phyloP scores from a whole-genome alignment of 768 basidiomycete genomes.

The Tylopilus balloui region DNA sequence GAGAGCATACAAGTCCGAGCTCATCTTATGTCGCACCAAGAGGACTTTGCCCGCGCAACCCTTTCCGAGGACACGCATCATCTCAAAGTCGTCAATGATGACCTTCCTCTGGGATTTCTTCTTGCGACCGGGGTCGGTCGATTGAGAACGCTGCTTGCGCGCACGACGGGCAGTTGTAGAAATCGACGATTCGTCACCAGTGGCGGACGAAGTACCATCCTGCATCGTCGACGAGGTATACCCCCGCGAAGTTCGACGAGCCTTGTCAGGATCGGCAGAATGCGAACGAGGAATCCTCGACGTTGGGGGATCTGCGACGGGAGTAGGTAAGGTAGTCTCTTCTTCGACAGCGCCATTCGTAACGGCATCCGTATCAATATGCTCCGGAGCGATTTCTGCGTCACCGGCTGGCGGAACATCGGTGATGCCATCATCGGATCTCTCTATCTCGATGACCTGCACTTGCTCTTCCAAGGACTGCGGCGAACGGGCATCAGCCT shows the following conservation, averaged over 20 bases:
- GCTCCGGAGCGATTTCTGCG: conserved; percentile 6
- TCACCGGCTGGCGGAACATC: conserved; percentile 12
- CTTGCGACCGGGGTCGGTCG: conserved; percentile 46
- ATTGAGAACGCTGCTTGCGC: conserved; percentile 53
- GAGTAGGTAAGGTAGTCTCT: conserved; percentile 34
- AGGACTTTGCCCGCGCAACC: conserved; percentile 97
- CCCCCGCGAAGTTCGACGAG: conserved; percentile 52
- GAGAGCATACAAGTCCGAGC: conserved; percentile 76
- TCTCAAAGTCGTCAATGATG: conserved; percentile 88
- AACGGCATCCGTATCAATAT: conserved; percentile 21
- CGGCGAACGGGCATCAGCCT: background rate
- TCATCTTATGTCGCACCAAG: conserved; percentile 77
- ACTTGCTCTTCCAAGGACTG: conserved; percentile 5
- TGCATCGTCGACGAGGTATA: conserved; percentile 51
- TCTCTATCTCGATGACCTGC: conserved; percentile 22
- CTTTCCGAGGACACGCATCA: conserved; percentile 94
- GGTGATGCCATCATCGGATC: conserved; percentile 18
- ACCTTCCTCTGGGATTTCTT: conserved; percentile 64
- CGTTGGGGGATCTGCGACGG: conserved; percentile 34
- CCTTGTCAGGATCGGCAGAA: conserved; percentile 72
- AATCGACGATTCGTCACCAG: conserved; percentile 70
- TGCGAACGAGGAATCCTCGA: conserved; percentile 69
- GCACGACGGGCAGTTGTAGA: conserved; percentile 48
- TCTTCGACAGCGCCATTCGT: conserved; percentile 25
- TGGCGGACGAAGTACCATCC: conserved; percentile 51